A percentile compares a stretch with the other conserved stretches of the same genome.
Conservation (phyloP, 441 rosid genomes). For the Syzygium malaccense region DNA sequence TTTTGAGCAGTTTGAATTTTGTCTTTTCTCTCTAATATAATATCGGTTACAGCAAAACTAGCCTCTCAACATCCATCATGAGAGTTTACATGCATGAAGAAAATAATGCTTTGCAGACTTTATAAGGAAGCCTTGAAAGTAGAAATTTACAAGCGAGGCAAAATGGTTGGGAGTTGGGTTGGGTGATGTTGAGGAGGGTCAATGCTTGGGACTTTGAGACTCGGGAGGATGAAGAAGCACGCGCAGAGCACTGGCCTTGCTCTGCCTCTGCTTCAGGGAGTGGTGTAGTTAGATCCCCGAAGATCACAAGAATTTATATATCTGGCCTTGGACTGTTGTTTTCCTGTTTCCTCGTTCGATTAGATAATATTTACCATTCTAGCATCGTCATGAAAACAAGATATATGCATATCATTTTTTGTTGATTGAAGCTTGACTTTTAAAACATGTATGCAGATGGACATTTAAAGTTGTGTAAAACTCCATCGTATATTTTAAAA, state of each 20-base stretch:
- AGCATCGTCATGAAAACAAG: not conserved
- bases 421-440: not conserved
- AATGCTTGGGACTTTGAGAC: no score
- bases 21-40: not conserved
- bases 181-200: not conserved
- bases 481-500: no score
- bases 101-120: not conserved
- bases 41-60: not conserved
- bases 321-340: not conserved
- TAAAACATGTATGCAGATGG: not conserved
- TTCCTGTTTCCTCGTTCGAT: not conserved
- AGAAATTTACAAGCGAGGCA: not conserved
- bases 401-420: not conserved
- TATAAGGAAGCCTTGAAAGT: not conserved
- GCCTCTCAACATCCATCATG: not conserved
- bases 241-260: not conserved
- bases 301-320: not conserved
- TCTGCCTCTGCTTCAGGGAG: not conserved
- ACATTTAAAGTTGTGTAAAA: not conserved
- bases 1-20: not conserved
- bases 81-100: not conserved
- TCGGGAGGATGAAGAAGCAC: not conserved
- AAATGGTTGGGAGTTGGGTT: not conserved
- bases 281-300: not conserved
- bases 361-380: not conserved